Conservation (phyloP, 495 filamentous ascomycete genomes). For the Tuber brumale region DNA sequence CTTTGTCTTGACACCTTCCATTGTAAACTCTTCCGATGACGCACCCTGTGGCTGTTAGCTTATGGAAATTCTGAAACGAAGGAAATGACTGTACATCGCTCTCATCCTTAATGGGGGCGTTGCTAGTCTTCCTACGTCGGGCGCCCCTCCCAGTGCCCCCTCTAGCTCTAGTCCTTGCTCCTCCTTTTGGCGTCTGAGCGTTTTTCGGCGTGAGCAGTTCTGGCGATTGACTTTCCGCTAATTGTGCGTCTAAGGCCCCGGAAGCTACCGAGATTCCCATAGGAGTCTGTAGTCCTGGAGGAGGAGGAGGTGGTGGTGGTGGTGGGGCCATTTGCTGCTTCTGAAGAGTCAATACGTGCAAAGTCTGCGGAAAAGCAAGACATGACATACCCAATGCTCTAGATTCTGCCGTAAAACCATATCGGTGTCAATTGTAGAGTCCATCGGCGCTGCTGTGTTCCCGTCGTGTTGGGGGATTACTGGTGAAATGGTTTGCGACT, state of each 20-base stretch:
- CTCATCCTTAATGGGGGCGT: conserved; percentile 34
- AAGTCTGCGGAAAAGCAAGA: neutral
- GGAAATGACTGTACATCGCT: conserved; percentile 23
- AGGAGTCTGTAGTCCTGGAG: conserved; percentile 4
- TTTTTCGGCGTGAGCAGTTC: conserved; percentile 21
- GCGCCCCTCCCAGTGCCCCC: conserved; percentile 20
- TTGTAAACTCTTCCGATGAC: conserved; percentile 41
- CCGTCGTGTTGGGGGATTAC: neutral
- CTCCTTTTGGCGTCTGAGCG: conserved; percentile 18
- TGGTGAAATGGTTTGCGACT: neutral
- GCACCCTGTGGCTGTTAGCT: conserved; percentile 20
- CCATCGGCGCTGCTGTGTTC: neutral
- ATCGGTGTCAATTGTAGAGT: conserved; percentile 22
- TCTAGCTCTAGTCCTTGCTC: conserved; percentile 4
- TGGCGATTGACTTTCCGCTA: conserved; percentile 10
- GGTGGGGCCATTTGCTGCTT: conserved; percentile 12
- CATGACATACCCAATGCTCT: conserved; percentile 20
- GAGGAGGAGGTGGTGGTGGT: conserved; percentile 12
- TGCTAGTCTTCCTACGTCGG: conserved; percentile 27
- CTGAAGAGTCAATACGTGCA: conserved; percentile 19
- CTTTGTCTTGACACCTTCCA: conserved; percentile 56
- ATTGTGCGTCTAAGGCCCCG: neutral
- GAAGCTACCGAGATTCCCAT: conserved; percentile 5
- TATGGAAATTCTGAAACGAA: neutral
- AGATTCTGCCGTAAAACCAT: conserved; percentile 34